Evolutionary conservation across 2,329 filamentous ascomycete genomes (phyloP), one percentile per base, ranked within the genome.

Genomic region (Sporothrix luriei): DNA sequence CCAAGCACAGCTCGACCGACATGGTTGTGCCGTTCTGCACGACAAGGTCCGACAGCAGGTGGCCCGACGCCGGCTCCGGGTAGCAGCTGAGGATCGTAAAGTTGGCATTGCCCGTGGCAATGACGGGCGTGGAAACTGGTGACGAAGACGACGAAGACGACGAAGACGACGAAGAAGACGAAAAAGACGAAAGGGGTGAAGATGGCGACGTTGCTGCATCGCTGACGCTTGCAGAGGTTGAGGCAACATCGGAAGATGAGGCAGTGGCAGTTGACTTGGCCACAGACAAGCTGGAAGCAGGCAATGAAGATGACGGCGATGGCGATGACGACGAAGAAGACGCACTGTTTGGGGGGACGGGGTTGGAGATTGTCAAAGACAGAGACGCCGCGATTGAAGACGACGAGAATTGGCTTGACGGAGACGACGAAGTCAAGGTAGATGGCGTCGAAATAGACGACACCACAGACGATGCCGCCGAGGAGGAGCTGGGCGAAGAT

Each of bases 1-100:
- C 40, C 1, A 78, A 75, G 70, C 78, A 80, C 38, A 69, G 70
- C 16, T 74, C 72, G 19, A 78, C 74, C 0, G 76, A 79, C 76
- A 80, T 78, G 38, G 48, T 66, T 19, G 68, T 70, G 43, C 66
- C 57, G 64, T 71, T 57, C 29, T 65, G 52, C 19, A 29, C 54
- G 19, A 66, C 40, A 43, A 71, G 62, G 6, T 68, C 57, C 1
- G 71, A 14, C 55, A 75, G 51, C 16, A 75, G 57, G 43, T 68
- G 68, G 68, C 73, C 73, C 19, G 55, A 38, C 10, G 74, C 72
- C 4, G 74, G 74, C 70, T 75, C 74, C 38, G 51, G 26, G 38
- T 70, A 70, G 69, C 74, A 75, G 66, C 69, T 43, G 69, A 73
- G 68, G 26, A 74, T 68, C 6, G 73, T 74, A 66, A 74, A 75